These are phyloP conservation scores for Aureobasidium sp. DNA, from an alignment of 2,329 filamentous ascomycete species.

Conservation along the genomic window DNA sequence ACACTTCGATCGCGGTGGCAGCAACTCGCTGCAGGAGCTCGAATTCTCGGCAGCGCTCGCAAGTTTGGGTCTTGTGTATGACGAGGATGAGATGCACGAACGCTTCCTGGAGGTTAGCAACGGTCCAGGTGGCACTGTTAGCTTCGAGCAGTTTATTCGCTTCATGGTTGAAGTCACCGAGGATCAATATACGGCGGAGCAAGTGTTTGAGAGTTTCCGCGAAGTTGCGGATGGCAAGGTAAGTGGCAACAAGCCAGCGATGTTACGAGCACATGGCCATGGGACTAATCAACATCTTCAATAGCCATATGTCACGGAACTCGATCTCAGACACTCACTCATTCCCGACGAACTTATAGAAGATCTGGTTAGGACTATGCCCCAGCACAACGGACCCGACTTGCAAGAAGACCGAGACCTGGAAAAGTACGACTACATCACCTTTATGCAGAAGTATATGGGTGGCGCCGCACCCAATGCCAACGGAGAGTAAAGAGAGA, in stretches of 20 bases:
- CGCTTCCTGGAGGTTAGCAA: conserved; percentile 85
- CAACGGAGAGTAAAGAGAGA: background rate
- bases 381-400: conserved; percentile 74
- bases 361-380: conserved; percentile 81
- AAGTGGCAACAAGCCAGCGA: conserved; percentile 23
- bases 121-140: conserved; percentile 65
- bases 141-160: conserved; percentile 96
- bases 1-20: conserved; percentile 91
- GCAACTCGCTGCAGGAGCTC: conserved; percentile 82
- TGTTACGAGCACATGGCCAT: background rate
- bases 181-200: conserved; percentile 96
- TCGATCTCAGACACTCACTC: conserved; percentile 88
- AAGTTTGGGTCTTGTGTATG: conserved; percentile 91
- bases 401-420: conserved; percentile 75
- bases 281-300: too few relatives aligned
- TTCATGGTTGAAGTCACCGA: conserved; percentile 99
- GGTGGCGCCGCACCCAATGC: conserved; percentile 15
- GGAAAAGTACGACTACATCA: conserved; percentile 91
- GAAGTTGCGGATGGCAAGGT: conserved; percentile 95
- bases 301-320: conserved; percentile 86
- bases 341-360: conserved; percentile 97
- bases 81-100: conserved; percentile 96
- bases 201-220: conserved; percentile 95
- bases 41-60: conserved; percentile 94
- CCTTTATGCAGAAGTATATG: conserved; percentile 79